Base-by-base conservation (phyloP, 805 yeast species). In the Nakazawaea ishiwadae region DNA sequence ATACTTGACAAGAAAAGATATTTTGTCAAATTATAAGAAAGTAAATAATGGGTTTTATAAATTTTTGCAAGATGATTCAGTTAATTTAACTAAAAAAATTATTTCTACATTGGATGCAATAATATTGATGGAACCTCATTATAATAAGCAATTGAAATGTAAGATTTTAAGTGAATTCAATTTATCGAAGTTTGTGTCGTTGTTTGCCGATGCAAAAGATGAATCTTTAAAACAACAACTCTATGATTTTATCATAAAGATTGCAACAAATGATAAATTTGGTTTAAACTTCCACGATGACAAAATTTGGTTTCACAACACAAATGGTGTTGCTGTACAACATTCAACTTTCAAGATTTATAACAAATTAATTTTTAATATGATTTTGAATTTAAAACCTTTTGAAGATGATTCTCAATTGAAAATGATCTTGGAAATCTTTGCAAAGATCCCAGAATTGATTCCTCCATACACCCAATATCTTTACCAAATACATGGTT, bases 151-250 rank as follows among this genome's bases (percentile, higher is more conserved):
- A 45, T 74, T 88, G 0, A 90, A 89, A 56, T 74, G 87, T 46
- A 77, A 78, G 45, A 72, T 89, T 12, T 73, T 91, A 52, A 87
- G 86, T 51, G 97, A 90, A 54, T 76, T 84, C 68, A 75, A 81
- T 17, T 54, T 88, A 44, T 68, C 71, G 20, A 78, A 78, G 40
- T 49, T 87, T 23, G 73, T 77, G 26, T 67, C 73, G 3, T 56
- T 87, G 3, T 79, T 58, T 31, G 32, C 38, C 21, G 31, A 61
- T 47, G 26, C 60, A 45, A 23, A 55, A 42, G 47, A 48, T 17
- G 18, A 18, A 2, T n/a, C 26, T 1, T 48, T 79, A 11, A 63
- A 65, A 9, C 56, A 59, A 5, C 51, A 56, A 9, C 63, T 77
- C 12, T 64, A 72, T 44, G 57, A 62, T 3, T 75, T 84, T 44